Evolutionary conservation across 2,329 filamentous ascomycete genomes (phyloP), one percentile per base, ranked within the genome.

Genomic region (Botrytis medusae): DNA sequence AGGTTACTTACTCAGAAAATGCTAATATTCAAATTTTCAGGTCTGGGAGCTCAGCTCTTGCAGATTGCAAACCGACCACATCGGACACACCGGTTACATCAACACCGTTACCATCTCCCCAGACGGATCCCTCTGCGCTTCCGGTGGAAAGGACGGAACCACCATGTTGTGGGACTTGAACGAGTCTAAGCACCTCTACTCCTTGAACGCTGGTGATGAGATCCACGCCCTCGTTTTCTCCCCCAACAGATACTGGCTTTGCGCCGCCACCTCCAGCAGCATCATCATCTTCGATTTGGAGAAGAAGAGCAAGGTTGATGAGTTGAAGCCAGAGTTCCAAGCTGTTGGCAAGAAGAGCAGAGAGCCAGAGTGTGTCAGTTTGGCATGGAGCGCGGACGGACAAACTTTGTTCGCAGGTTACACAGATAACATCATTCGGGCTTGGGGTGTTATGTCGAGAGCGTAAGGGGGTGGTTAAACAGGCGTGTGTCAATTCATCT

Each of bases 251-350:
- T 99, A 99, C 94, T 99, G 96, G 96, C 92, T 99, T 81, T 99
- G 96, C 91, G 96, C 96, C 84, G 96, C 96, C 84, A 99, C 96
- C 78, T 90, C 94, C 84, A 93, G 90, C 88, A 94, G 91, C 90
- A 98, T 99, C 91, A 98, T 98, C 91, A 98, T 99, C 90, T 99
- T 99, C 88, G 96, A 99, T 84, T 91, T 99, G 81, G 96, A 99
- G 94, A 99, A 99, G 95, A 99, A 99, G 95, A 97, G 92, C 92
- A 98, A 98, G 93, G 95, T 98, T 84, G 95, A 98, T 83, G 96
- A 98, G 91, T 92, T 99, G 86, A 98, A 97, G 92, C 95, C 95
- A 80, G 96, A 99, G 86, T 97, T 96, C 89, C 89, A 94, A 83
- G 90, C 94, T 84, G 92, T 94, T 84, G 93, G 95, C 88, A 97